A percentile compares a stretch with the other conserved stretches of the same genome.
These are phyloP conservation scores for Desmodesmus armatus DNA, from an alignment of 139 green algal species.

Conservation along the genomic window DNA sequence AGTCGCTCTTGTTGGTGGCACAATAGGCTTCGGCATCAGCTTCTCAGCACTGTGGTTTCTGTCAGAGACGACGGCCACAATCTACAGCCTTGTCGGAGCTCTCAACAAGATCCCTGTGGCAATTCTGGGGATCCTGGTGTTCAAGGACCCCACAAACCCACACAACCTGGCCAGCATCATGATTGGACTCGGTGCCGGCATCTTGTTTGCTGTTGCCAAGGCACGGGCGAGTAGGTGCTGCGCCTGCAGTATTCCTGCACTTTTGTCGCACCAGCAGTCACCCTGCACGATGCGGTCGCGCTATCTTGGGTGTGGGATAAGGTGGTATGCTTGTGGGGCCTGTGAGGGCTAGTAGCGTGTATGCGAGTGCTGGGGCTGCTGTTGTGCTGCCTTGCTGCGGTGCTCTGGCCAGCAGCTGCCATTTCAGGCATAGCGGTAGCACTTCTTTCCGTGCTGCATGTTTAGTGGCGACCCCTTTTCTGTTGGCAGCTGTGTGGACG, in stretches of 20 bases:
- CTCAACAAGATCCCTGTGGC: slow-evolving; percentile 96
- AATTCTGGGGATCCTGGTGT: slow-evolving; percentile 87
- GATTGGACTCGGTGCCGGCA: slow-evolving; percentile 81
- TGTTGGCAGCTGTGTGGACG: too few species aligned
- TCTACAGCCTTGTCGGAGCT: slow-evolving; percentile 89
- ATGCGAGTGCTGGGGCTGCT: too few species aligned
- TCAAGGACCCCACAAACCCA: slow-evolving; percentile 75
- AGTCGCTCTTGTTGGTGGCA: slow-evolving; percentile 50
- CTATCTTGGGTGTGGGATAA: too few species aligned
- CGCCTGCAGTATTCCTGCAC: background rate
- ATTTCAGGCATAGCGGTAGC: too few species aligned
- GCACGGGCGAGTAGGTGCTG: slow-evolving; percentile 14
- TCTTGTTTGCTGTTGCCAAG: slow-evolving; percentile 79
- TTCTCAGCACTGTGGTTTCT: slow-evolving; percentile 95
- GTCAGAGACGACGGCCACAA: slow-evolving; percentile 90
- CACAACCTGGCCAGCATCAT: slow-evolving; percentile 86
- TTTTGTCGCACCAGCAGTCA: background rate
- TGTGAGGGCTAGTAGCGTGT: too few species aligned
- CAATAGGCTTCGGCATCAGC: slow-evolving; percentile 73
- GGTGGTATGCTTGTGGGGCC: too few species aligned
- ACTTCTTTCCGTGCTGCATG: too few species aligned
- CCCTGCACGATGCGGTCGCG: background rate
- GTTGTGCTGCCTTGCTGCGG: too few species aligned
- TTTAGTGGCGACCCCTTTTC: too few species aligned
- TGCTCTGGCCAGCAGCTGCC: too few species aligned